Base-by-base conservation (phyloP, 352 stramenopile species). In the Pythium grandisporangium region DNA sequence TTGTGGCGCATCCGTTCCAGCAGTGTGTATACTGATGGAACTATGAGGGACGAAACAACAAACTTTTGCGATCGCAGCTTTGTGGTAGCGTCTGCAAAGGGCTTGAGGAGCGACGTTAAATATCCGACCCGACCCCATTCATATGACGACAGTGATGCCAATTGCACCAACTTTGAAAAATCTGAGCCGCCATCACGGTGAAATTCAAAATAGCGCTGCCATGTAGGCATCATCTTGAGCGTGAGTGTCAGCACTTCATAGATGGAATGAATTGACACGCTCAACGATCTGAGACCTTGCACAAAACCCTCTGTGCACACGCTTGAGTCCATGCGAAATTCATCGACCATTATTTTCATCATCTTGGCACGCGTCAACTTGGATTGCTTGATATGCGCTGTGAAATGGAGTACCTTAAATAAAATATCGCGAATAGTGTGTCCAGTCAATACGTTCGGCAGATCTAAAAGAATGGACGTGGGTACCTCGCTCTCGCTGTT, bases 321-420 rank as follows among this genome's bases (percentile, higher is more conserved):
- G 10, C 65, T 61, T 13, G 38, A 24, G 4, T 49, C 53, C 61
- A 75, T 67, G n/a, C 48, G 51, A 20, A 66, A 66, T n/a, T 82
- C 61, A 5, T 70, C 58, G 11, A 83, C 17, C 19, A 73, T 56
- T 14, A 87, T 54, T 24, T 50, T 63, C 17, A 55, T 59, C 26
- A 87, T 46, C 13, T 82, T 62, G 7, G 30, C 32, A 21, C 71
- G 62, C 7, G 70, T 78, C 5, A 27, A 53, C 22, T 55, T 43
- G 1, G 66, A 78, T 37, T 79, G 55, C 45, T 87, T 87, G 27
- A 84, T 71, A 43, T 87, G 74, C 11, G 70, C 74, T 27, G 84
- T 23, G 19, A 87, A 23, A 41, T 82, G 71, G 33, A 84, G 58
- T 13, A 80, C 52, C 39, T 87, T 87, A 42, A 70, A 56, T 11